Conservation (phyloP, 768 basidiomycete genomes). For the Lepiota venenata region DNA sequence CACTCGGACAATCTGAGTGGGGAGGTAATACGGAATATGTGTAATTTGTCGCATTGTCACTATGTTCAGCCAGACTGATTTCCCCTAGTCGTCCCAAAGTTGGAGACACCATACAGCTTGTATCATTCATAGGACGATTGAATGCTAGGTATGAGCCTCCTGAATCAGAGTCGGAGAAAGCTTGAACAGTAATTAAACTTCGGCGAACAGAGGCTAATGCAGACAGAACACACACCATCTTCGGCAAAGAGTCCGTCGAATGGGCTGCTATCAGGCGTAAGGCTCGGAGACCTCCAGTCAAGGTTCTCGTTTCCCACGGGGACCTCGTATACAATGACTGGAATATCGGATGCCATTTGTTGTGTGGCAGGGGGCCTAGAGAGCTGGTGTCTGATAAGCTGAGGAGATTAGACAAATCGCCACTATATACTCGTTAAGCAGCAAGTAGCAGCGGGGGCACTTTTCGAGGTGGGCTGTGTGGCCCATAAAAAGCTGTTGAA, state of each 20-base stretch:
- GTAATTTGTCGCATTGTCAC: neutral
- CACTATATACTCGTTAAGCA: constrained; percentile 1
- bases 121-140: neutral
- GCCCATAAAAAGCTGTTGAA: constrained; percentile 1
- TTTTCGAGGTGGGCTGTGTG: neutral
- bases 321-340: neutral
- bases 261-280: neutral
- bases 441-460: neutral
- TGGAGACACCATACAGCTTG: neutral
- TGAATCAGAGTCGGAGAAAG: neutral
- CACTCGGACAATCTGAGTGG: neutral
- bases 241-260: neutral
- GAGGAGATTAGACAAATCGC: neutral
- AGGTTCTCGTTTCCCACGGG: neutral
- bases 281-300: neutral
- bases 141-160: neutral
- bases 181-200: neutral
- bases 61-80: neutral
- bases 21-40: neutral
- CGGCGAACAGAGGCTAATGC: neutral
- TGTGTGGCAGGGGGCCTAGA: neutral
- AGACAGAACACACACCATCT: neutral
- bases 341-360: constrained; percentile 4
- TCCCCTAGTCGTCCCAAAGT: neutral
- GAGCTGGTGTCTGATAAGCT: neutral